Base-by-base conservation (phyloP, 192 early-diverging fungal species). In the Ramicandelaber brevisporus region DNA sequence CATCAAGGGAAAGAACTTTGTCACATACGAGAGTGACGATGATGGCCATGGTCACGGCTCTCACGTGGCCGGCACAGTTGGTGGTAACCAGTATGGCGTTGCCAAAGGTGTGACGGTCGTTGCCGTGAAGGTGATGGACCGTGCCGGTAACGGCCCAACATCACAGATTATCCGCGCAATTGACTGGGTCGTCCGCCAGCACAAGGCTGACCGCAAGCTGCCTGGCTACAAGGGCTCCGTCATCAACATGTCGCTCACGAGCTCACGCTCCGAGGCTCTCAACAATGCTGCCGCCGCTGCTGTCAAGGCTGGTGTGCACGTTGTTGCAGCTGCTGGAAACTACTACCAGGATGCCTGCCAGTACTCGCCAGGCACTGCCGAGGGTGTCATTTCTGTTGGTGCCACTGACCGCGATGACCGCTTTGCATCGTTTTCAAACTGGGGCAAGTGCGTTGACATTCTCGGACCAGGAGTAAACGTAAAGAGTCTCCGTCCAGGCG, bases 301-400 rank as follows among this genome's bases (percentile, higher is more conserved):
- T 4, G 23, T 64, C 21, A 18, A 9, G 14, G 31, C 37, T 17
- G 35, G 34, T 17, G 46, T 70, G 20, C 49, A 43, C 7, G 29
- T 70, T 23, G 53, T 61, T 24, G 64, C 55, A 16, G 63, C 70
- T 25, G 51, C 71, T 3, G 71, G 71, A 17, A 76, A 76, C 34
- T 31, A 49, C 9, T 36, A 36, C 8, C 40, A 30, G 5, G 44
- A 75, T 46, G 62, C 72, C 2, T 76, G 72, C 45, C 20, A 36
- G 18, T 33, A 32, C n/a, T 61, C 57, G 5, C 72, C 70, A 15
- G 44, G 60, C 4, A 43, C 46, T 16, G 46, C 40, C 12, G 16
- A 17, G 6, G 34, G 57, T 29, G 48, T 44, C n/a, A 53, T 53
- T 23, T 36, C 57, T 4, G 63, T 66, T 2, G 57, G 46, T 13